Percentiles rank a stretch among this genome's conserved stretches.
These are phyloP conservation scores for Chrysoporthe austroafricana DNA, from an alignment of 2,329 filamentous ascomycete genomes.

Conservation along the genomic window DNA sequence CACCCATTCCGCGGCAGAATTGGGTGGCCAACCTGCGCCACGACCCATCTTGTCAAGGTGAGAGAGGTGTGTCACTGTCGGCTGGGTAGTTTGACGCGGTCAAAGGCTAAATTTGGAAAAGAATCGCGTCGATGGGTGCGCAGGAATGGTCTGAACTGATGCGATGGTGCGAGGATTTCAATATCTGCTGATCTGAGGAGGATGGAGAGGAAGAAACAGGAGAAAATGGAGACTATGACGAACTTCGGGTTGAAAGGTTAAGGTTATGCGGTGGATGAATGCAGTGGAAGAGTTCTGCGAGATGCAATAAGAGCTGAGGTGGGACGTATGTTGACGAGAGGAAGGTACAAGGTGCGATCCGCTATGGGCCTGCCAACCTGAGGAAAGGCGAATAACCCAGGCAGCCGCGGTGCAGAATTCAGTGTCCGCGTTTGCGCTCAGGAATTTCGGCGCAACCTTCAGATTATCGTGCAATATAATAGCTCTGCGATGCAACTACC, in stretches of 20 bases:
- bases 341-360: not conserved
- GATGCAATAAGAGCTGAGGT: not conserved
- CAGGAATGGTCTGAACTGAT: not conserved
- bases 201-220: not conserved
- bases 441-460: too few species aligned
- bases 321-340: not conserved
- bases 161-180: not conserved
- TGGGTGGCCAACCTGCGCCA: slow-evolving; percentile 37
- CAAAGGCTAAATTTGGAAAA: not conserved
- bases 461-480: too few species aligned
- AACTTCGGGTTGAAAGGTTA: not conserved
- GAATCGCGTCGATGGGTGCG: not conserved
- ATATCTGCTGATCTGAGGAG: not conserved
- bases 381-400: not conserved
- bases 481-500: too few species aligned
- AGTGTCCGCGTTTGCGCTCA: too few species aligned
- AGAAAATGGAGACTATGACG: not conserved
- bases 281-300: not conserved
- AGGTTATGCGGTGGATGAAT: not conserved
- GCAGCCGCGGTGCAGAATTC: too few species aligned
- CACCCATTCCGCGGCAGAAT: slow-evolving; percentile 46
- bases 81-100: not conserved
- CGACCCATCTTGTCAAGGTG: slow-evolving; percentile 16
- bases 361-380: not conserved
- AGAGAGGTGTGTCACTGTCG: not conserved